Conservation (phyloP, 257 asterid species). For the Dorcoceras hygrometricum region DNA sequence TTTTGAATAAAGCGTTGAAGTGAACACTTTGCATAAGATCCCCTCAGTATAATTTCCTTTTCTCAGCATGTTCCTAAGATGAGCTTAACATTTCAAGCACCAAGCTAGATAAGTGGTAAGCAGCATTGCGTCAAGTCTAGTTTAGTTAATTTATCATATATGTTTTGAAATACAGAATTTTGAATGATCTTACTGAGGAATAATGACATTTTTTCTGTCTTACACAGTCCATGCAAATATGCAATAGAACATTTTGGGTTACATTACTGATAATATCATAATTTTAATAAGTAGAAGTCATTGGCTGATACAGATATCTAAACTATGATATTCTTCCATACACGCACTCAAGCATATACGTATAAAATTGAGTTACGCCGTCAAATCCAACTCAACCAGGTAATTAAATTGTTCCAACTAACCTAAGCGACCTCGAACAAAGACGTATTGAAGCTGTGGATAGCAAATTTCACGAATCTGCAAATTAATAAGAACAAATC, state of each 20-base stretch:
- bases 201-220: no score
- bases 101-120: background rate
- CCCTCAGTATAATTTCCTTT: background rate
- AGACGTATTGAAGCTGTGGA: background rate
- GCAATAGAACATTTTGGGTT: no score
- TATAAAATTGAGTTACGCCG: background rate
- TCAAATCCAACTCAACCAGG: background rate
- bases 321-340: no score
- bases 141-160: no score
- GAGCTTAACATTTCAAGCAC: background rate
- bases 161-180: background rate
- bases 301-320: no score
- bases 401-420: background rate
- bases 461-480: background rate
- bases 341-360: background rate
- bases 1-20: background rate
- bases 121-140: background rate
- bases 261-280: no score
- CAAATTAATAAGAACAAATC: background rate
- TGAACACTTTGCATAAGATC: background rate
- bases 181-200: background rate
- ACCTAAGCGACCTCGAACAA: background rate
- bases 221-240: background rate
- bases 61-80: background rate
- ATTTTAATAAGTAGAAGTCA: no score